Evolutionary conservation across 1,284 basidiomycete species (phyloP).

Genomic region (Ustilago vetiveriae): DNA sequence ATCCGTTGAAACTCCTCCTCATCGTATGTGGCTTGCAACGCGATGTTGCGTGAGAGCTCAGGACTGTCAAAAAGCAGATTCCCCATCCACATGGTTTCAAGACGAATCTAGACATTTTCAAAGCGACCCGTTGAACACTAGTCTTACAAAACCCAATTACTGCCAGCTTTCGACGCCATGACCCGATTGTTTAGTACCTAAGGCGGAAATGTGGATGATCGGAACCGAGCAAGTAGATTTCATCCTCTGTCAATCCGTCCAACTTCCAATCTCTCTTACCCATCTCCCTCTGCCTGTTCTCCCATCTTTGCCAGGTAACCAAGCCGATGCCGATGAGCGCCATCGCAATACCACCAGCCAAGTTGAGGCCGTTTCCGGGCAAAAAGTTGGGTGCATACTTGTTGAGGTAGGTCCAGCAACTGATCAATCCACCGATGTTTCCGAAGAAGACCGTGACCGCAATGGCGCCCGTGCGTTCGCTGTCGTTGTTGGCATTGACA

Average conservation of each 20-base stretch:
- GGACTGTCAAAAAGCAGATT: no score
- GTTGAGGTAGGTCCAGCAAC: conserved; percentile 59
- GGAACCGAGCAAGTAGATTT: conserved; percentile 38
- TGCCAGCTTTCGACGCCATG: no score
- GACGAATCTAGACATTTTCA: no score
- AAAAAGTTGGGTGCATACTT: conserved; percentile 42
- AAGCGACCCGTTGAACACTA: no score
- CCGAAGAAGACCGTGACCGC: conserved; percentile 60
- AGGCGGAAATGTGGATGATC: conserved; percentile 44
- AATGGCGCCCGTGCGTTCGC: conserved; percentile 57
- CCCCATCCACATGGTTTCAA: no score
- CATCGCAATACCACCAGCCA: conserved; percentile 28
- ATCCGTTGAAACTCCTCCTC: no score
- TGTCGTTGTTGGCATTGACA: conserved; percentile 63
- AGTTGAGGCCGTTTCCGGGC: conserved; percentile 49
- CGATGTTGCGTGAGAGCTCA: no score
- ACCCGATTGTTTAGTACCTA: conserved; percentile 34
- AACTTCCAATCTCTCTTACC: conserved; percentile 26
- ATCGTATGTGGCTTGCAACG: no score
- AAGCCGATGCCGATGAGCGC: conserved; percentile 14
- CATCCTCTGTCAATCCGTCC: conserved; percentile 19
- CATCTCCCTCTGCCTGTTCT: conserved; percentile 33
- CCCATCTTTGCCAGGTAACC: conserved; percentile 35
- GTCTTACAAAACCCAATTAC: no score
- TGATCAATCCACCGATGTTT: conserved; percentile 63